phyloP scores from a whole-genome alignment of 2,329 filamentous ascomycete species.

The Diaporthe capsici region DNA sequence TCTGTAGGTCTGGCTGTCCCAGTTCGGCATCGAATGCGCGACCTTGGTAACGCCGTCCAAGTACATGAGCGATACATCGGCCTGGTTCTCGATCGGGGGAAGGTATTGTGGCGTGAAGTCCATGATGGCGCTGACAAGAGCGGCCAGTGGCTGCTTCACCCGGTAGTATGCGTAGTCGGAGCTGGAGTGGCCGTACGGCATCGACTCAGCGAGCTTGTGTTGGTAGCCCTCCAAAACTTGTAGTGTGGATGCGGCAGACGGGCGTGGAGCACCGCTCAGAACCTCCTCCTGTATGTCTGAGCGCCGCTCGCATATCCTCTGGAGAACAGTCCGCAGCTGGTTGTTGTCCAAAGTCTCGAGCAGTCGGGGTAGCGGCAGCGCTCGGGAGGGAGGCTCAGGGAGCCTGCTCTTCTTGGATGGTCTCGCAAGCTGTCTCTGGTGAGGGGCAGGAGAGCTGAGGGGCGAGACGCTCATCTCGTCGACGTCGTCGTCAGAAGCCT shows the following conservation, averaged over 20 bases:
- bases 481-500: slow-evolving; percentile 81
- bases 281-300: slow-evolving; percentile 90
- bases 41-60: slow-evolving; percentile 92
- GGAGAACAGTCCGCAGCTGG: slow-evolving; percentile 87
- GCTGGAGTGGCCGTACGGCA: slow-evolving; percentile 87
- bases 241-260: slow-evolving; percentile 84
- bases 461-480: slow-evolving; percentile 95
- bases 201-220: slow-evolving; percentile 80
- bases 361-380: slow-evolving; percentile 74
- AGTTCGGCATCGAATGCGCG: slow-evolving; percentile 90
- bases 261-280: slow-evolving; percentile 85
- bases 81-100: slow-evolving; percentile 88
- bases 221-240: slow-evolving; percentile 88
- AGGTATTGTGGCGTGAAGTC: slow-evolving; percentile 98
- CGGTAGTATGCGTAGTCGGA: slow-evolving; percentile 97
- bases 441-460: slow-evolving; percentile 82
- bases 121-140: slow-evolving; percentile 88
- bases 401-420: slow-evolving; percentile 75
- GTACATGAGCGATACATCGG: slow-evolving; percentile 86
- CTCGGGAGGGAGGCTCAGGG: slow-evolving; percentile 49
- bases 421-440: slow-evolving; percentile 76
- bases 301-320: slow-evolving; percentile 90
- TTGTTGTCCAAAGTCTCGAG: slow-evolving; percentile 92
- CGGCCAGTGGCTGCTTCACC: slow-evolving; percentile 83
- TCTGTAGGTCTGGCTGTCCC: slow-evolving; percentile 89